These are phyloP conservation scores for Leishmania mexicana DNA, from an alignment of 208 protist species.

Conservation along the genomic window DNA sequence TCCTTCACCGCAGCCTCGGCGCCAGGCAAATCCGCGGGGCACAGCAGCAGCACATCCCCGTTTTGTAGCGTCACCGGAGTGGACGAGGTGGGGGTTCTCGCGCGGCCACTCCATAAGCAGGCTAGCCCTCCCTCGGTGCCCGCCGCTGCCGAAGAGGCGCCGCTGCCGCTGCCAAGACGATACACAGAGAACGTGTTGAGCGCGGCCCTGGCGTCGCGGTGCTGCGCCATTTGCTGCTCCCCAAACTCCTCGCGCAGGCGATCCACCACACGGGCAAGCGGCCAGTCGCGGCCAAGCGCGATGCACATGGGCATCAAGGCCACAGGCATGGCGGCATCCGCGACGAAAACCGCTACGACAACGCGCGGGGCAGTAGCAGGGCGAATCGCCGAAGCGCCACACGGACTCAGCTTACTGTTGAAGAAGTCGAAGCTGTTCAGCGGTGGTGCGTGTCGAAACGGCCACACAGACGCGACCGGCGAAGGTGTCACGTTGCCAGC, in stretches of 20 bases:
- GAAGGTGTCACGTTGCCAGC: neutral
- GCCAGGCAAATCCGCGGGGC: constrained; percentile 9
- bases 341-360: constrained; percentile 35
- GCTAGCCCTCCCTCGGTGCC: neutral
- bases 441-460: constrained; percentile 55
- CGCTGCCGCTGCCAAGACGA: constrained; percentile 5
- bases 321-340: constrained; percentile 20
- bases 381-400: constrained; percentile 23
- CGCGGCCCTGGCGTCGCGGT: neutral
- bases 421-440: constrained; percentile 49
- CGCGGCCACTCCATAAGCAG: constrained; percentile 9
- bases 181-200: constrained; percentile 18
- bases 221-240: constrained; percentile 15
- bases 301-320: constrained; percentile 41
- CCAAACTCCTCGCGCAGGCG: constrained; percentile 40
- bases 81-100: neutral
- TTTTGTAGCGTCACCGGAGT: constrained; percentile 34
- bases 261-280: constrained; percentile 40
- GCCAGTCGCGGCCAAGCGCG: constrained; percentile 50
- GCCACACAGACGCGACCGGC: constrained; percentile 40
- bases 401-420: constrained; percentile 46
- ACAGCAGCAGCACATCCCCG: constrained; percentile 58
- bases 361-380: constrained; percentile 17
- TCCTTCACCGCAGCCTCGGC: constrained; percentile 29
- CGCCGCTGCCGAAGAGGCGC: neutral